Percentiles rank a stretch among this genome's conserved stretches.
Conservation (phyloP, 1,284 basidiomycete genomes). For the Puccinia triticina region DNA sequence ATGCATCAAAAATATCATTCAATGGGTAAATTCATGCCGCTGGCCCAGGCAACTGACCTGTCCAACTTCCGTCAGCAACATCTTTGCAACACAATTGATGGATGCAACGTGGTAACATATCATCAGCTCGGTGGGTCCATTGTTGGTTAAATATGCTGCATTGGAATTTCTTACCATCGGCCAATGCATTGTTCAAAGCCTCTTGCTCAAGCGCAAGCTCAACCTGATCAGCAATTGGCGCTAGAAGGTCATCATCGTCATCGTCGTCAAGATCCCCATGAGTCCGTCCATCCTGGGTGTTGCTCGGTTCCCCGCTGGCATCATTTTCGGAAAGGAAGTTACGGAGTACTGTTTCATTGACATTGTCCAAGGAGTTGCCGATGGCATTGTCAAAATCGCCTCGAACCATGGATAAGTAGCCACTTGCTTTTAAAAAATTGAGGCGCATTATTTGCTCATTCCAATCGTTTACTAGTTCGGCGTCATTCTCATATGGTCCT, state of each 20-base stretch:
- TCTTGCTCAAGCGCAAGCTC: not conserved
- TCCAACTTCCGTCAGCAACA: no score
- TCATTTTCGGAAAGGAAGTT: not conserved
- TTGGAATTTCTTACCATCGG: no score
- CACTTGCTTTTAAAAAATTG: not conserved
- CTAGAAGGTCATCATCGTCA: no score
- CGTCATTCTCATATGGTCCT: not conserved
- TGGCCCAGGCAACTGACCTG: no score
- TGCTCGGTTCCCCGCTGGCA: not conserved
- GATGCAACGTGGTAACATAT: no score
- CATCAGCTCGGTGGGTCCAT: no score
- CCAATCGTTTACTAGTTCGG: not conserved
- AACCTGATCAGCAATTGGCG: not conserved
- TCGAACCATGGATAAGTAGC: not conserved
- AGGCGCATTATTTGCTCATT: not conserved
- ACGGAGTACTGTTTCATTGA: not conserved
- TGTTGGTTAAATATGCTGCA: no score
- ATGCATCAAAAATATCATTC: no score
- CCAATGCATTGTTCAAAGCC: not conserved
- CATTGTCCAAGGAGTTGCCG: not conserved
- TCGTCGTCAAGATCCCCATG: not conserved
- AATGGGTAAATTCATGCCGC: no score
- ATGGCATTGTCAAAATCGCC: constrained; percentile 26
- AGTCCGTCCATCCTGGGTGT: not conserved
- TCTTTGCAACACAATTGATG: no score